Conservation (phyloP, 2,329 filamentous ascomycete species). For the Penicillium aurantiogriseum region DNA sequence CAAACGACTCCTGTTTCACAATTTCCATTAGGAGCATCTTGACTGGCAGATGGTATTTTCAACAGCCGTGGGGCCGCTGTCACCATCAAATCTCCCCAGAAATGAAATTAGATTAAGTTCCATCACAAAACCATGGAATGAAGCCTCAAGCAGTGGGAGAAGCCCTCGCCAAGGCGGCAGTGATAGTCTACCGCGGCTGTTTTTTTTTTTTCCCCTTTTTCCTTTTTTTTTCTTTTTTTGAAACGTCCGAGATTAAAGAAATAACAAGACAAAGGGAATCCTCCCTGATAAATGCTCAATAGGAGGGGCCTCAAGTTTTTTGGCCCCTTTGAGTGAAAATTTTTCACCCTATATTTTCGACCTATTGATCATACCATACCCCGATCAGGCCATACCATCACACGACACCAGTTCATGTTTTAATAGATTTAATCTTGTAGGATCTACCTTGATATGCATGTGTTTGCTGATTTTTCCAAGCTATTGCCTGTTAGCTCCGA, state of each 20-base stretch:
- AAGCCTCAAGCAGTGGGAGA: neutral
- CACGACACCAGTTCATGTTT: neutral
- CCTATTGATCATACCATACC: conserved; percentile 18
- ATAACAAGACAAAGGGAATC: neutral
- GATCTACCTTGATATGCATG: neutral
- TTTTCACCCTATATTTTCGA: neutral
- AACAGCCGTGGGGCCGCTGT: neutral
- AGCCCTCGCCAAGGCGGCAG: conserved; percentile 8
- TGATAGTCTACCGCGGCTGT: conserved; percentile 19
- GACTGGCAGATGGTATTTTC: neutral
- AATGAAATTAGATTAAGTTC: conserved; percentile 15
- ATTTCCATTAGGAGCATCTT: neutral
- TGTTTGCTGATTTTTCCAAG: conserved; percentile 5
- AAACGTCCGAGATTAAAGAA: conserved; percentile 15
- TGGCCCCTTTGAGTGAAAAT: neutral
- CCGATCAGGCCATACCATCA: conserved; percentile 21
- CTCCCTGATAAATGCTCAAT: neutral
- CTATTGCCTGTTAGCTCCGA: neutral
- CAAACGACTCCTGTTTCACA: neutral
- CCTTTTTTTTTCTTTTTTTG: conserved; percentile 1
- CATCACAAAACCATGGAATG: conserved; percentile 5
- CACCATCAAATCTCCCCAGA: conserved; percentile 7
- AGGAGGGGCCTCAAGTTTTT: neutral
- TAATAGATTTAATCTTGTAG: neutral
- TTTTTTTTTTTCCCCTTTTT: conserved; percentile 16